Base-by-base conservation (phyloP, 768 basidiomycete genomes). In the Boletus subcaerulescens region DNA sequence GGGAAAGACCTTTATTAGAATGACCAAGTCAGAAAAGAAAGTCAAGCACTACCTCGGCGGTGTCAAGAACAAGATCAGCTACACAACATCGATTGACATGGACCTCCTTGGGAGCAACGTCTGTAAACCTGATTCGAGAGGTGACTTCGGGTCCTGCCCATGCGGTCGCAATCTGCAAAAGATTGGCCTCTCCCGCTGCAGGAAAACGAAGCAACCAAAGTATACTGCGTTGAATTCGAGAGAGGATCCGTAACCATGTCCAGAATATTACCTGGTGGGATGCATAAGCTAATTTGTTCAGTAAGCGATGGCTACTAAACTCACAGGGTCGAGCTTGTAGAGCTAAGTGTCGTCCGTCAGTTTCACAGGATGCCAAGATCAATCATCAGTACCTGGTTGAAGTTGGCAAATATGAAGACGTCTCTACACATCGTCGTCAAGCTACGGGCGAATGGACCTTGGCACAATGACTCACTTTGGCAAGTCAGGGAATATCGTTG, bases 191-290 rank as follows among this genome's bases (percentile, higher is more conserved):
- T 41, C 77, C 80, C 9, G 77, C 67, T 1, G 71, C 66, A 8
- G 80, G 80, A 57, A 81, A 81, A 22, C 80, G 79, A 43, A 81
- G 70, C 2, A 81, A 67, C 80, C 80, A 81, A n/a, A 81, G 71
- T 48, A 81, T 74, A 50, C 80, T 80, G 17, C 72, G 72, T 15
- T 72, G 76, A 41, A 78, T 74, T 49, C 69, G 64, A 15, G 65
- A 60, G 18, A 81, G 71, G 50, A 81, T 80, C 33, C 70, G 72
- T 38, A 81, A 65, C 80, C 80, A 81, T n/a, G 73, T 71, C 56
- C 71, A 69, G 58, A 80, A 80, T 59, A 80, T 74, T 12, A 62
- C 49, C 76, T 77, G 33, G 12, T 12, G 33, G 17, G 38, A 50
- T 53, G 49, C 31, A 14, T 63, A 17, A 60, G 56, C n/a, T 18